Base-by-base conservation (phyloP, 2,329 filamentous ascomycete species). In the Dactylonectria macrodidyma region DNA sequence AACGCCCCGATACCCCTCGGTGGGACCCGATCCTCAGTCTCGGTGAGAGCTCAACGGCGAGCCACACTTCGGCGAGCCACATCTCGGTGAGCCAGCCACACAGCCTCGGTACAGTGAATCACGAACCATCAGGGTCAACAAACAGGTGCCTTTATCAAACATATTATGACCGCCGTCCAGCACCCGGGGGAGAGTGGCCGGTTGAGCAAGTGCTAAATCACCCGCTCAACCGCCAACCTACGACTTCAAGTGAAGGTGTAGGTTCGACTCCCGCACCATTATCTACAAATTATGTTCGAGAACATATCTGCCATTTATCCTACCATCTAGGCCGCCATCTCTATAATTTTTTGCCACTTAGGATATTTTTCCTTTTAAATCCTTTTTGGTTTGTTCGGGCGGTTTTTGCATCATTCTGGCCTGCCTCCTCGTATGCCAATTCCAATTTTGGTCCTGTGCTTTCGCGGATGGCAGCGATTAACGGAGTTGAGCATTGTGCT, bases 321-420 rank as follows among this genome's bases (percentile, higher is more conserved):
- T 47, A 11, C 46, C 33, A 61, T 59, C 6, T 59, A 48, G n/a
- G 7, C 10, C 41, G 47, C 55, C 34, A 59, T 65, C 62, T 65
- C 62, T 65, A 65, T 65, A 47, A 65, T 65, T 65, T 54, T 65
- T 65, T 64, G 59, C 26, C 19, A 38, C 24, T 47, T 36, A 5
- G 41, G 5, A 33, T 10, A 2, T 36, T 19, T 16, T 22, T 47
- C 3, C 12, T 47, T 26, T 47, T 62, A 19, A 19, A 19, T 19
- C 19, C 38, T 58, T 47, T 47, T 58, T 46, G 12, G 7, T 30
- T 4, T 7, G 19, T 30, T 30, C 7, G 26, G 26, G 26, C 7
- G 26, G 26, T 4, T 5, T 30, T 30, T 30, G 26, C 7, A 30
- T 30, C 26, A 30, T 7, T 5, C 26, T 30, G 26, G 26, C 26